Conservation (phyloP, 345 rosid genomes). For the Eucalyptus curtisii region DNA sequence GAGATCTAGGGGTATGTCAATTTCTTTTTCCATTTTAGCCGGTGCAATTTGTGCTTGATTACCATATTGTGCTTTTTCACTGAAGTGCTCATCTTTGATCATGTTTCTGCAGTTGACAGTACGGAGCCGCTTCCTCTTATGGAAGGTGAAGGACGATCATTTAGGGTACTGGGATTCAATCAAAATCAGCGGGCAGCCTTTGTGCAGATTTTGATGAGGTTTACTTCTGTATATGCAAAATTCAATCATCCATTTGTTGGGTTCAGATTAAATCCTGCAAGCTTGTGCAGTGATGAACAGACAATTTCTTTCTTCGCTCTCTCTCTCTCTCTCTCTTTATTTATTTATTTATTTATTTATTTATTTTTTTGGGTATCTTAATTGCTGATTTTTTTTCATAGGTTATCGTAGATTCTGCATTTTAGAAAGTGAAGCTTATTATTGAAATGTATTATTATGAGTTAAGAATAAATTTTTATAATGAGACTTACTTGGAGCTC, state of each 20-base stretch:
- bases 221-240: background rate
- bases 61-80: background rate
- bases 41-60: background rate
- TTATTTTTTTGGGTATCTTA: background rate
- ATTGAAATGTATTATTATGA: background rate
- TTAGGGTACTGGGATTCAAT: slow-evolving; percentile 87
- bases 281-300: background rate
- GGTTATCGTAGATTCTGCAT: background rate
- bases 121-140: slow-evolving; percentile 76
- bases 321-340: no score
- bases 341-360: no score
- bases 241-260: background rate
- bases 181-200: slow-evolving; percentile 94
- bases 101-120: slow-evolving; percentile 39
- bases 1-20: slow-evolving; percentile 59
- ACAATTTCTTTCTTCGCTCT: background rate
- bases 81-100: background rate
- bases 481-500: background rate
- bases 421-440: background rate
- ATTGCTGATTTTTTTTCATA: background rate
- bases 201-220: slow-evolving; percentile 95
- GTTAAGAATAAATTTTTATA: background rate
- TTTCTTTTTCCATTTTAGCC: background rate
- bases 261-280: background rate
- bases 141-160: slow-evolving; percentile 99